phyloP scores from a whole-genome alignment of 1,139 yeast genomes.

The Sugiyamaella novakii region DNA sequence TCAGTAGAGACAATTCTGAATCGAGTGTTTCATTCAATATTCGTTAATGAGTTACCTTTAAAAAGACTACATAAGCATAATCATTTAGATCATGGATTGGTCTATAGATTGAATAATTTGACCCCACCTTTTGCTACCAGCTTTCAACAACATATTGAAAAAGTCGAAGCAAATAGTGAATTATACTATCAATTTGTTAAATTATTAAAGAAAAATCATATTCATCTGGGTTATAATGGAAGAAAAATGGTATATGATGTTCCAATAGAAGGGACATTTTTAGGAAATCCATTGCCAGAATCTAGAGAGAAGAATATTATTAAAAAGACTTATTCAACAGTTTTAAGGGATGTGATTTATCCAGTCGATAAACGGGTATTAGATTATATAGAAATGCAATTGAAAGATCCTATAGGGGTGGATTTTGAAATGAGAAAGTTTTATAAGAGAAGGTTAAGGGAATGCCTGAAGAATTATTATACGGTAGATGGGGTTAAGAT shows the following conservation, averaged over 20 bases:
- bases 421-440: constrained; percentile 17
- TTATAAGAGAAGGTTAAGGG: constrained; percentile 28
- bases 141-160: constrained; percentile 18
- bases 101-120: constrained; percentile 26
- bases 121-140: constrained; percentile 24
- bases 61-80: constrained; percentile 20
- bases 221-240: constrained; percentile 25
- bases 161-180: constrained; percentile 1
- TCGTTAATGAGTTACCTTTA: constrained; percentile 30
- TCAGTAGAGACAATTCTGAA: constrained; percentile 24
- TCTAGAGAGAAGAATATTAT: constrained; percentile 28
- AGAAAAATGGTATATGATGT: constrained; percentile 29
- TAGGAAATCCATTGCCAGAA: constrained; percentile 30
- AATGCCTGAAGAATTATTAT: constrained; percentile 22
- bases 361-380: constrained; percentile 30
- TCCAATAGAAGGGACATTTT: constrained; percentile 28
- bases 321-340: constrained; percentile 20
- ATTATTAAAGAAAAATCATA: constrained; percentile 22
- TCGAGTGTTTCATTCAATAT: constrained; percentile 22
- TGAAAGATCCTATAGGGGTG: constrained; percentile 11
- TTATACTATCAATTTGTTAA: constrained; percentile 26
- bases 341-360: constrained; percentile 23
- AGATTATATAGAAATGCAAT: constrained; percentile 25
- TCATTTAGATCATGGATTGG: constrained; percentile 22
- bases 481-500: constrained; percentile 17